A percentile compares a stretch with the other conserved stretches of the same genome.
Evolutionary conservation across 139 green algal species (phyloP).

Genomic region (Deuterostichococcus epilithicus): DNA sequence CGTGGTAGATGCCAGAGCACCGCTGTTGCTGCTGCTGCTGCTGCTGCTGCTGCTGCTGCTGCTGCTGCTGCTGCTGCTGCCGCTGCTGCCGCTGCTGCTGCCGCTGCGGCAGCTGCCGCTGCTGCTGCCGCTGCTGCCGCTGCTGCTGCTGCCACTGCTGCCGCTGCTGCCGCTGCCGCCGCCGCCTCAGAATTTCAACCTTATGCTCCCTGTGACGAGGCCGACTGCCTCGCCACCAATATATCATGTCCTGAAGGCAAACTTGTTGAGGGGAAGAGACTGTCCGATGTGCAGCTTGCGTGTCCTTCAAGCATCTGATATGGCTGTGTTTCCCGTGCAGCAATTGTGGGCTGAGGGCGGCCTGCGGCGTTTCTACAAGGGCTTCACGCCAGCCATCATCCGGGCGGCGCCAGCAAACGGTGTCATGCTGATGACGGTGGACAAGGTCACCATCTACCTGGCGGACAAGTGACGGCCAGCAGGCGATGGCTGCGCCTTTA

Average conservation of each 20-base stretch:
- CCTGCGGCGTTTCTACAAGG: conserved; percentile 81
- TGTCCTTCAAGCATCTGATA: no score
- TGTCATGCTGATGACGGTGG: conserved; percentile 88
- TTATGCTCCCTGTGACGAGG: no score
- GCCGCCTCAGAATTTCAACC: no score
- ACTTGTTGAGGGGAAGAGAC: no score
- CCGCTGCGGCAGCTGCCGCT: no score
- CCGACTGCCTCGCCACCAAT: no score
- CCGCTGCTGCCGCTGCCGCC: no score
- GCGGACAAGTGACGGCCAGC: background rate
- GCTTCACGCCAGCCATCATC: conserved; percentile 90
- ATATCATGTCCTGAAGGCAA: no score
- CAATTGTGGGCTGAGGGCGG: conserved; percentile 77
- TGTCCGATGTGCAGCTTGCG: no score
- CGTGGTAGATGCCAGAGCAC: conserved; percentile 3
- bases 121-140: background rate
- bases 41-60: no score
- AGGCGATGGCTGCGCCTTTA: no score
- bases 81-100: background rate
- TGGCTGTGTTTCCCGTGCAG: conserved; percentile 19
- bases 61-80: no score
- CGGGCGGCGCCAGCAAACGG: conserved; percentile 84
- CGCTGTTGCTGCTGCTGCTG: background rate
- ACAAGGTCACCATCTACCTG: conserved; percentile 48
- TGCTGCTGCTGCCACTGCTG: background rate